phyloP scores from a whole-genome alignment of 208 protist species.

The Trypanosoma vivax region DNA sequence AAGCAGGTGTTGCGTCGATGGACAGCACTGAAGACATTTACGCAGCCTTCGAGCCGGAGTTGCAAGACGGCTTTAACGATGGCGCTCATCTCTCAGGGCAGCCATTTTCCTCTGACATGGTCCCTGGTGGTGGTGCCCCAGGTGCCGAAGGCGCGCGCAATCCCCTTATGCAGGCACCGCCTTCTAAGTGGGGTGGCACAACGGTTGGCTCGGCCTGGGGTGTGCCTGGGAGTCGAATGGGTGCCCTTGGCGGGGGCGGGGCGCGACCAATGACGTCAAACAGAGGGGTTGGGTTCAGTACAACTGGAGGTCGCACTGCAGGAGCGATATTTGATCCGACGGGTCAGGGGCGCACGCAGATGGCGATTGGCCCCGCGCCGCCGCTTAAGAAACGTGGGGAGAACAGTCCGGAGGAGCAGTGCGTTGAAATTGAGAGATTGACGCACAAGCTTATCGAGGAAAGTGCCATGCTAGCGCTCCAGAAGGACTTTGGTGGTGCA shows the following conservation, averaged over 20 bases:
- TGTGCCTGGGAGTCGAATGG: constrained; percentile 51
- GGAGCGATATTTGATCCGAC: constrained; percentile 78
- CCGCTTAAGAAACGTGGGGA: constrained; percentile 88
- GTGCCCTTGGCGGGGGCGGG: constrained; percentile 42
- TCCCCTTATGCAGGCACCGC: constrained; percentile 69
- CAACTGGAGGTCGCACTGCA: constrained; percentile 12
- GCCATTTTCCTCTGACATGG: background rate
- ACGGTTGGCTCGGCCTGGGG: constrained; percentile 68
- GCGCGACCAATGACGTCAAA: constrained; percentile 92
- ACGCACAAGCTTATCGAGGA: constrained; percentile 94
- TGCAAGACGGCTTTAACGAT: constrained; percentile 13
- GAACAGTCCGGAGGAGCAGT: constrained; percentile 89
- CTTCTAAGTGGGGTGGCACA: constrained; percentile 68
- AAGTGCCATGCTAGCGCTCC: constrained; percentile 81
- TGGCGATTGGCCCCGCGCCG: constrained; percentile 73
- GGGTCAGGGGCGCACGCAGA: constrained; percentile 43
- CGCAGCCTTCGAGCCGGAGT: constrained; percentile 61
- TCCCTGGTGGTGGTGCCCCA: background rate
- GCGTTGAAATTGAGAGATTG: constrained; percentile 89
- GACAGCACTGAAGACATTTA: constrained; percentile 73
- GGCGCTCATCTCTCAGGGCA: constrained; percentile 8
- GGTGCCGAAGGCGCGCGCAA: constrained; percentile 27
- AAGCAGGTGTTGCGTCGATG: too few species aligned
- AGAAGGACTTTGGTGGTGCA: constrained; percentile 82
- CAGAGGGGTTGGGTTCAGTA: constrained; percentile 85